phyloP scores from a whole-genome alignment of 768 basidiomycete genomes.

The Coprinellus micaceus region DNA sequence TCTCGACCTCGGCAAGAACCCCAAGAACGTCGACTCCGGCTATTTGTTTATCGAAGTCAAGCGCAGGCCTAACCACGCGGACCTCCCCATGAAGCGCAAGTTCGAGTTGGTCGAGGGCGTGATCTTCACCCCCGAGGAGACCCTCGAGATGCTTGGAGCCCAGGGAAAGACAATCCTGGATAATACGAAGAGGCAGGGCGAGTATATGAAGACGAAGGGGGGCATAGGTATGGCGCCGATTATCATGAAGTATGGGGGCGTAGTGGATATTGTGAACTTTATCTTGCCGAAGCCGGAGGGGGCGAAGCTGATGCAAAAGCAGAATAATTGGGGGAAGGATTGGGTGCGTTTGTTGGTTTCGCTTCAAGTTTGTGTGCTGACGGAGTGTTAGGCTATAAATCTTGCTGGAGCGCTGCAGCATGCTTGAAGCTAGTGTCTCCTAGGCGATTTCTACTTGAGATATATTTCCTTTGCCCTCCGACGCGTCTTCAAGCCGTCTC shows the following conservation, averaged over 20 bases:
- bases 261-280: constrained; percentile 22
- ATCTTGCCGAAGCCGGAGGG: constrained; percentile 19
- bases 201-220: constrained; percentile 22
- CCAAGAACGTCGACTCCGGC: too few relatives aligned
- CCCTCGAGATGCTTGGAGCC: constrained; percentile 19
- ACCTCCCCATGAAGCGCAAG: constrained; percentile 16
- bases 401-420: constrained; percentile 1
- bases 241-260: constrained; percentile 18
- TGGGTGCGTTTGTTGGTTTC: constrained; percentile 14
- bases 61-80: constrained; percentile 16
- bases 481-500: too few relatives aligned
- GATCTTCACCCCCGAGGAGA: constrained; percentile 20
- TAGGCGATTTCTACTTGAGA: too few relatives aligned
- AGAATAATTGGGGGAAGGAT: constrained; percentile 19
- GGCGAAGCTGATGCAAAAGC: constrained; percentile 16
- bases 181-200: constrained; percentile 16
- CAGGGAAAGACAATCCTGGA: constrained; percentile 18
- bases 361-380: background rate
- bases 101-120: constrained; percentile 19
- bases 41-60: constrained; percentile 22
- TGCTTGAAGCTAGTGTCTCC: too few relatives aligned
- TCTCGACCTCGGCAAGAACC: too few relatives aligned
- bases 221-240: constrained; percentile 20
- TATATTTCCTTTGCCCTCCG: too few relatives aligned
- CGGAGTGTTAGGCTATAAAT: background rate